phyloP scores from a whole-genome alignment of 345 rosid species.

The Populus ilicifolia region DNA sequence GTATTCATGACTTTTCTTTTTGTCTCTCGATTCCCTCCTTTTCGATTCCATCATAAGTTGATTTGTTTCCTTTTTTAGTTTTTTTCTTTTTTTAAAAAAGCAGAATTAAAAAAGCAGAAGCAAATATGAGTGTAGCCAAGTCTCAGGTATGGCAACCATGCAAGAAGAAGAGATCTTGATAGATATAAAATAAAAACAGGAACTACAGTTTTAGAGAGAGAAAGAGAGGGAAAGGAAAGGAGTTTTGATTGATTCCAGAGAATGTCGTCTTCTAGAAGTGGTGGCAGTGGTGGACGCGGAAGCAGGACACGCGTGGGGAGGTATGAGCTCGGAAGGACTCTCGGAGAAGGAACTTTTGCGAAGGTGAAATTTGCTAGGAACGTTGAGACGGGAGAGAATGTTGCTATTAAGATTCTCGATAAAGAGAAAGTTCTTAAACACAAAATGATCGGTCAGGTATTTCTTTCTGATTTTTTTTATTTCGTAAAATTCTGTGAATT shows the following conservation, averaged over 20 bases:
- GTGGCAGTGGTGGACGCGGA: slow-evolving; percentile 1
- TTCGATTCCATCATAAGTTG: background rate
- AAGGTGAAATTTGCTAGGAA: slow-evolving; percentile 95
- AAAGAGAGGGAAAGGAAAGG: background rate
- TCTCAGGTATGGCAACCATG: slow-evolving; percentile 99
- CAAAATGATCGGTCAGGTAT: slow-evolving; percentile 93
- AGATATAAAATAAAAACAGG: background rate
- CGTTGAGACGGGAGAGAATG: slow-evolving; percentile 61
- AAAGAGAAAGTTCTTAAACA: slow-evolving; percentile 85
- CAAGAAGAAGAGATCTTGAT: slow-evolving; percentile 89
- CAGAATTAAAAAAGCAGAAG: background rate
- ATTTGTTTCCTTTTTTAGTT: background rate
- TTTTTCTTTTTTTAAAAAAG: background rate
- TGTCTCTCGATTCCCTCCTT: background rate
- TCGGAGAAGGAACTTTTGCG: slow-evolving; percentile 96
- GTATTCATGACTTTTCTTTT: background rate
- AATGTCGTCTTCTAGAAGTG: slow-evolving; percentile 47
- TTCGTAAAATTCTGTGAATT: background rate
- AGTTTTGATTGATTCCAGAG: background rate
- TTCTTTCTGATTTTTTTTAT: background rate
- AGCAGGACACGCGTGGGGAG: slow-evolving; percentile 91
- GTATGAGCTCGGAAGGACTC: slow-evolving; percentile 88
- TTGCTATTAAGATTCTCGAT: slow-evolving; percentile 89
- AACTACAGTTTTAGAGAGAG: slow-evolving; percentile 1
- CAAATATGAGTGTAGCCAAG: slow-evolving; percentile 69